Evolutionary conservation across 169 alveolate species (phyloP).

Genomic region (Plasmodium gonderi): DNA sequence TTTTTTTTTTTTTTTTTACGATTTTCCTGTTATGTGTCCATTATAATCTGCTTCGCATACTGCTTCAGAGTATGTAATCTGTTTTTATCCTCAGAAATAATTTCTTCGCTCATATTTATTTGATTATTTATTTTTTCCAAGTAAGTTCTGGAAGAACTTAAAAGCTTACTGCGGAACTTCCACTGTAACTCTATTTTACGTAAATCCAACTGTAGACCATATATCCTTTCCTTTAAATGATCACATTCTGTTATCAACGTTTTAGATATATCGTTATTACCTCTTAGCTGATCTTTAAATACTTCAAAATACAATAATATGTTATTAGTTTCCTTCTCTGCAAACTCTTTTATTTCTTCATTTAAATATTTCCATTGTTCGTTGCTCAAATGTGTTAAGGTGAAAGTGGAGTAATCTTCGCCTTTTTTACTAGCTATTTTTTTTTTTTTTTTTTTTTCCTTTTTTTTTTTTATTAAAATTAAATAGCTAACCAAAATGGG

Average conservation of each 20-base stretch:
- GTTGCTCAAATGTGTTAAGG: conserved; percentile 66
- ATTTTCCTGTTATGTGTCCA: neutral
- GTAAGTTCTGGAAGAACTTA: conserved; percentile 24
- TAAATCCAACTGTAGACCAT: conserved; percentile 15
- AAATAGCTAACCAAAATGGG: conserved; percentile 57
- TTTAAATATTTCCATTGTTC: conserved; percentile 64
- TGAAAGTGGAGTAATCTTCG: conserved; percentile 35
- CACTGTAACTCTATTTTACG: conserved; percentile 69
- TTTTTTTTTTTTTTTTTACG: conserved; percentile 9
- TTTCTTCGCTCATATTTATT: conserved; percentile 36
- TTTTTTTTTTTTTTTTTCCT: conserved; percentile 19
- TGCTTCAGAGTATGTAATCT: conserved; percentile 30
- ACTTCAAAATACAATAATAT: conserved; percentile 43
- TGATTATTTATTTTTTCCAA: conserved; percentile 66
- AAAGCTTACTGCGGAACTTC: conserved; percentile 56
- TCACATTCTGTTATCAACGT: conserved; percentile 5
- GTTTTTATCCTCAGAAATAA: conserved; percentile 40
- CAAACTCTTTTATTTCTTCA: conserved; percentile 72
- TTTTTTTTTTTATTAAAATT: conserved; percentile 21
- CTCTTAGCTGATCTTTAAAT: conserved; percentile 10
- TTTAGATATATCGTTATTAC: conserved; percentile 1
- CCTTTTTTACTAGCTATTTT: conserved; percentile 21
- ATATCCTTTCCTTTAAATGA: conserved; percentile 19
- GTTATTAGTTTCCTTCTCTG: conserved; percentile 43
- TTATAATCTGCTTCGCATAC: conserved; percentile 15